A percentile compares a stretch with the other conserved stretches of the same genome.
Evolutionary conservation across 345 rosid genomes (phyloP).

Genomic region (Arabidopsis suecica): DNA sequence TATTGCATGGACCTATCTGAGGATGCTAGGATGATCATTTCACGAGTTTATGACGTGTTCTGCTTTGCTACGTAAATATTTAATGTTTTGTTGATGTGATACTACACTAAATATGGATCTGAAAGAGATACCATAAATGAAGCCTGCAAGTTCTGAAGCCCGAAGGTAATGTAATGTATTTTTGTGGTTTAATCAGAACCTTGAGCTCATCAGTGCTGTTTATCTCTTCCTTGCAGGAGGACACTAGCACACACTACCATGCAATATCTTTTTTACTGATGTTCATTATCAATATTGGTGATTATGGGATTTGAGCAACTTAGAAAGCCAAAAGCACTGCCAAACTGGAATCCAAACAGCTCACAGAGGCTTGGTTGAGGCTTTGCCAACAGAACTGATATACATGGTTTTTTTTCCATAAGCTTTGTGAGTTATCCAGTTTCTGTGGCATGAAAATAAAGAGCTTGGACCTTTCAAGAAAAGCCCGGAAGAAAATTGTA

Average conservation of each 20-base stretch:
- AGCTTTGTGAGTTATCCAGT: not conserved
- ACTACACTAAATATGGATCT: conserved; percentile 6
- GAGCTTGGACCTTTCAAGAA: not conserved
- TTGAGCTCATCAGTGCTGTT: conserved; percentile 11
- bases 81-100: conserved; percentile 15
- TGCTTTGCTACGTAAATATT: conserved; percentile 8
- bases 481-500: not conserved
- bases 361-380: conserved; percentile 18
- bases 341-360: conserved; percentile 6
- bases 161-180: conserved; percentile 15
- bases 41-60: conserved; percentile 12
- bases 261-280: not conserved
- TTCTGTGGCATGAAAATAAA: conserved; percentile 11
- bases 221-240: not conserved
- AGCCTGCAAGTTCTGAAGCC: conserved; percentile 23
- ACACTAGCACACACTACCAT: not conserved
- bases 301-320: conserved; percentile 7
- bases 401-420: not conserved
- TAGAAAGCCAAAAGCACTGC: not conserved
- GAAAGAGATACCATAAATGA: conserved; percentile 8
- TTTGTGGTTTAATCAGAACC: conserved; percentile 5
- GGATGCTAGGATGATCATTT: conserved; percentile 16
- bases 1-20: conserved; percentile 5
- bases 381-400: not conserved
- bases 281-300: not conserved